Base-by-base conservation (phyloP, 345 rosid species). In the Trapa incisa region DNA sequence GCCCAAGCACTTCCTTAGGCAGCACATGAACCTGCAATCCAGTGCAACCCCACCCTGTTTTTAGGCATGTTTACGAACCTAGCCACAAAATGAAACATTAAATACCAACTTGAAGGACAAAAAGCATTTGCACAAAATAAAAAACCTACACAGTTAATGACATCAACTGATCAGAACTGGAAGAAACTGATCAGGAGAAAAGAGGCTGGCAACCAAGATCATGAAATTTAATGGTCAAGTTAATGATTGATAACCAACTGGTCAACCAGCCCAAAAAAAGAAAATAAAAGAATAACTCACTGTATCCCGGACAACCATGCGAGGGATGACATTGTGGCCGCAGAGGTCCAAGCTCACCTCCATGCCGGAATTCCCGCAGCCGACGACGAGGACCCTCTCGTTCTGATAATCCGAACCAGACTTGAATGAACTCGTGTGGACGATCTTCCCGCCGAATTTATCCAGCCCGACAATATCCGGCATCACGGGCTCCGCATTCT, bases 291-390 rank as follows among this genome's bases (percentile, higher is more conserved):
- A 22, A 22, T 22, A 22, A 22, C 81, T 81, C 47, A 87, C 86
- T 0, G 88, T 80, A 80, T 85, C 82, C 75, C 94, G 74, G 70
- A 80, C 90, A 36, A 84, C 88, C 88, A 85, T 80, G 66, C 85
- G 82, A 57, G 94, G 88, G 69, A 70, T 58, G 61, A 84, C 90
- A 73, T 80, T 78, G 76, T 82, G 37, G 56, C 83, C 76, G 70
- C 88, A 88, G 15, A 91, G 86, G 77, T 88, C 97, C 73, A 91
- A 76, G 76, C 96, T 81, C 42, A 91, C 87, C 76, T 91, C 97
- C 97, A 91, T 88, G 60, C 97, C 97, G 0, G 97, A 91, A 69
- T 91, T 91, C 0, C 97, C 97, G 75, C 96, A 87, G 6, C 97
- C 96, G 35, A 91, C 69, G 1, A 91, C 93, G 73, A 91, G 70